phyloP scores from a whole-genome alignment of 1,284 basidiomycete genomes.

The Tetrapyrgos nigripes region DNA sequence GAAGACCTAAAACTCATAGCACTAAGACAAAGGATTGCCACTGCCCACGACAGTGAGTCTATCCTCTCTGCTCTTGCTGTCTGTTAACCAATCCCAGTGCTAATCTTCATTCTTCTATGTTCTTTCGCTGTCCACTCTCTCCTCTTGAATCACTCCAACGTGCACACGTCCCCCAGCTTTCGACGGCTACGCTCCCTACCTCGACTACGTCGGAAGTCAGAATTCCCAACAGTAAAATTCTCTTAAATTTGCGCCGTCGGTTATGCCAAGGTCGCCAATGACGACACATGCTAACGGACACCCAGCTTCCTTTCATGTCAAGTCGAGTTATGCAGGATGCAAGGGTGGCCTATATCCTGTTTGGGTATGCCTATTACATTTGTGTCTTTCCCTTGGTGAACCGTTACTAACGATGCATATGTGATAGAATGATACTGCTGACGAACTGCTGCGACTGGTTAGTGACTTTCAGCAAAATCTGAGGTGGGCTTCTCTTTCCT shows the following conservation, averaged over 20 bases:
- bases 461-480: too few species aligned
- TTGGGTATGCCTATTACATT: too few species aligned
- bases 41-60: too few species aligned
- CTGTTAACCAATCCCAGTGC: constrained; percentile 76
- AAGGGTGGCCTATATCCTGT: too few species aligned
- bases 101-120: constrained; percentile 23
- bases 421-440: too few species aligned
- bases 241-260: constrained; percentile 80
- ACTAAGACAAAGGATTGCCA: too few species aligned
- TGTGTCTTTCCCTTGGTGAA: too few species aligned
- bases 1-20: too few species aligned
- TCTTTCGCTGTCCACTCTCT: too few species aligned
- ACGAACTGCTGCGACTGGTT: too few species aligned
- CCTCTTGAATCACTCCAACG: neutral
- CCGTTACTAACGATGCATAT: too few species aligned
- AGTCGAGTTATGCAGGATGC: too few species aligned
- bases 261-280: constrained; percentile 70
- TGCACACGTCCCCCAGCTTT: constrained; percentile 68
- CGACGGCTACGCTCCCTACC: constrained; percentile 58
- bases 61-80: constrained; percentile 64
- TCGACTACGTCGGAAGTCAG: constrained; percentile 64
- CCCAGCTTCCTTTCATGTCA: constrained; percentile 76
- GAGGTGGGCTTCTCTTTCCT: constrained; percentile 54
- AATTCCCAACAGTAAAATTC: constrained; percentile 79
- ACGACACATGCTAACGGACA: constrained; percentile 70